Conservation (phyloP, 1,139 yeast species). For the Taiozyma onychis region DNA sequence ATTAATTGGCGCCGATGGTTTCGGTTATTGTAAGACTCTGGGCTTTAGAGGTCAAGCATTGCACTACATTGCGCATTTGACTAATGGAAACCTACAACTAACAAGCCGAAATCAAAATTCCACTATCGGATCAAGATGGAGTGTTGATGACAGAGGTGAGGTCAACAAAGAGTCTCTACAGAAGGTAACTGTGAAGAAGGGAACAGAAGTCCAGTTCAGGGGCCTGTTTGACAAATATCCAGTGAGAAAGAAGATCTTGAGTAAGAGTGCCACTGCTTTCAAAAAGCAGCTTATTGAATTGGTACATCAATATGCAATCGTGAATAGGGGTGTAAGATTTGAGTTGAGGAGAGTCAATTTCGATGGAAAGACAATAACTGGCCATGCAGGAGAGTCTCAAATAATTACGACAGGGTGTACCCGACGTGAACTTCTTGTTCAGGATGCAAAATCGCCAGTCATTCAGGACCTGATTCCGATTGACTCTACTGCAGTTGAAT, state of each 20-base stretch:
- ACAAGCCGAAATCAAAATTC: slow-evolving; percentile 22
- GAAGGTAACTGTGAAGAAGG: slow-evolving; percentile 27
- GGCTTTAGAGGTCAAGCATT: slow-evolving; percentile 77
- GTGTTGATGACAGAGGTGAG: slow-evolving; percentile 27
- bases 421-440: neutral
- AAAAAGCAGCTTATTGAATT: slow-evolving; percentile 23
- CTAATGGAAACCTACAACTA: slow-evolving; percentile 29
- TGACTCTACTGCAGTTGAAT: neutral
- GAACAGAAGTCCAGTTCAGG: slow-evolving; percentile 32
- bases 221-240: slow-evolving; percentile 31
- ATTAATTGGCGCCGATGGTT: slow-evolving; percentile 36
- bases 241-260: slow-evolving; percentile 30
- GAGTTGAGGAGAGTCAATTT: slow-evolving; percentile 10
- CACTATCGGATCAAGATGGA: slow-evolving; percentile 32
- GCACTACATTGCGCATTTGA: slow-evolving; percentile 46
- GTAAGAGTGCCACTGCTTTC: slow-evolving; percentile 14
- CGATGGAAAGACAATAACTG: neutral
- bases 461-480: neutral
- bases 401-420: neutral
- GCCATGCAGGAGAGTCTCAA: neutral
- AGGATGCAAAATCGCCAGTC: neutral
- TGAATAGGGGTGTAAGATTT: slow-evolving; percentile 29
- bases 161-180: slow-evolving; percentile 16
- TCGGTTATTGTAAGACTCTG: slow-evolving; percentile 37
- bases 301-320: slow-evolving; percentile 28